Base-by-base conservation (phyloP, 1,139 yeast genomes). In the Yamadazyma dendronema region DNA sequence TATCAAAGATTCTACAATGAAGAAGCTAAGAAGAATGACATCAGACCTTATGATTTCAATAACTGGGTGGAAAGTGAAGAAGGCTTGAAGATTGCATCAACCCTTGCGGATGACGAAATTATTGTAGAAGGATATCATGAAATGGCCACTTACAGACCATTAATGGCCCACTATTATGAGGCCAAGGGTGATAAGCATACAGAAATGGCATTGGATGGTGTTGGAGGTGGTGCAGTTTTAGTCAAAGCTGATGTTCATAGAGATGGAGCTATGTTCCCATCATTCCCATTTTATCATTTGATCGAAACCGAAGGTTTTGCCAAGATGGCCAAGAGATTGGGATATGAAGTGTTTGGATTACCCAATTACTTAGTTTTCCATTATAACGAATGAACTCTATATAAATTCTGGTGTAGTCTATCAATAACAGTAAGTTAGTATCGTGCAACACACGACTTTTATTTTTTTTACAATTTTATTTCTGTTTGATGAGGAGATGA, bases 221-320 rank as follows among this genome's bases (percentile, higher is more conserved):
- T 92, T 41, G 98, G 98, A 39, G 97, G 92, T 43, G 96, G 97
- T 22, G 95, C 97, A 30, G 81, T 95, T 26, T 61, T 92, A 63
- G 98, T 92, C 25, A 88, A 90, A 59, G 96, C 97, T 8, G 97
- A 89, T 50, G 98, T 92, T 40, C 98, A 92, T 64, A 77, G 98
- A 59, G 98, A 92, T 59, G 98, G 98, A 36, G 97, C 97, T 40
- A 90, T 90, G 97, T 92, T 92, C 77, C 98, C 98, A 14, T 86
- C 95, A 28, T 92, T 92, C 78, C 94, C 98, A 43, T 92, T 92
- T 70, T 90, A 92, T 61, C 96, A 92, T 58, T 74, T 92, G 63
- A 89, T 92, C 49, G 98, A 92, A 66, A 89, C 97, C 6, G 98
- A 92, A 65, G 98, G 98, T 16, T 92, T 92, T 64, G 97, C 98